These are phyloP conservation scores for Termitomyces sp. DNA, from an alignment of 768 basidiomycete genomes.

Conservation along the genomic window DNA sequence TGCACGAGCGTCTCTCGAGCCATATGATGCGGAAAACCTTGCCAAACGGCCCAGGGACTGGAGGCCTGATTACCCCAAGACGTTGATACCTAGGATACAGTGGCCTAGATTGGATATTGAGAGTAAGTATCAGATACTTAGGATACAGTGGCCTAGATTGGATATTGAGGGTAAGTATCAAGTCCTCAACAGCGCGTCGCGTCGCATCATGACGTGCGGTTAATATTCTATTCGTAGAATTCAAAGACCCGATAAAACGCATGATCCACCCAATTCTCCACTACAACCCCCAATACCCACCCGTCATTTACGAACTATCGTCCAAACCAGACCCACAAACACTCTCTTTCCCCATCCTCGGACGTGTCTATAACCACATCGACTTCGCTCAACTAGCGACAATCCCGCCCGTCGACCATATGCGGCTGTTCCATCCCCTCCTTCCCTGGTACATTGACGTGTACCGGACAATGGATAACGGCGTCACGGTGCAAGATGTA, in stretches of 20 bases:
- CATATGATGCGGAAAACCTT: neutral
- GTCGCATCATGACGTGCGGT: too few relatives aligned
- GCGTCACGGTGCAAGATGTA: slow-evolving; percentile 38
- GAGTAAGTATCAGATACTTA: too few relatives aligned
- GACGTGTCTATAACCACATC: slow-evolving; percentile 25
- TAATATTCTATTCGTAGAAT: neutral
- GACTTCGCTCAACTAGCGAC: slow-evolving; percentile 57
- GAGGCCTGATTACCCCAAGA: neutral
- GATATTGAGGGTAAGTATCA: too few relatives aligned
- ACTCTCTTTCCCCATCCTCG: neutral
- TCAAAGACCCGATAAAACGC: neutral
- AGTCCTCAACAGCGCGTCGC: too few relatives aligned
- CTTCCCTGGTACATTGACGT: slow-evolving; percentile 73
- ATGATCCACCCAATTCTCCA: neutral
- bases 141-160: too few relatives aligned
- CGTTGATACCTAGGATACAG: too few relatives aligned
- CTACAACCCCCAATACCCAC: neutral
- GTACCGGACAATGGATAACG: slow-evolving; percentile 38
- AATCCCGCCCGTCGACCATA: slow-evolving; percentile 42
- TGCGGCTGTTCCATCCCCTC: slow-evolving; percentile 55
- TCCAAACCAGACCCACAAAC: neutral
- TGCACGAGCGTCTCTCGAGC: neutral
- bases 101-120: too few relatives aligned
- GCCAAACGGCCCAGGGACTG: neutral
- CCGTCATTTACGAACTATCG: neutral